These are phyloP conservation scores for Corymbia maculata DNA, from an alignment of 345 rosid species.

Conservation along the genomic window DNA sequence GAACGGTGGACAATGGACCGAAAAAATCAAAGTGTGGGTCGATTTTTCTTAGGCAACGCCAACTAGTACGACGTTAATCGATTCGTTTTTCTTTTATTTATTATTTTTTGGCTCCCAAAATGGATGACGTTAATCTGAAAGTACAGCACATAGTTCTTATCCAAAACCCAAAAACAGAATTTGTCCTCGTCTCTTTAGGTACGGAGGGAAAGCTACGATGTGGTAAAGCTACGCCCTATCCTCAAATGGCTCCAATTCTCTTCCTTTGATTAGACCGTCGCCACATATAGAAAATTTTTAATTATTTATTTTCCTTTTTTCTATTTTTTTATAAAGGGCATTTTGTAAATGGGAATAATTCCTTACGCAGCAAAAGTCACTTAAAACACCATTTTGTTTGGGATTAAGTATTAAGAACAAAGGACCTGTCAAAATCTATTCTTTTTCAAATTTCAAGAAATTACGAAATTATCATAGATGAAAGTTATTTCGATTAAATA, in stretches of 20 bases:
- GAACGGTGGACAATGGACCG: not conserved
- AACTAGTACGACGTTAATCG: not conserved
- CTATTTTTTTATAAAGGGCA: not conserved
- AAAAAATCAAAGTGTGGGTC: not conserved
- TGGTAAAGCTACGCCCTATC: not conserved
- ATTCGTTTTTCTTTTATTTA: not conserved
- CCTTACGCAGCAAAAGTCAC: not conserved
- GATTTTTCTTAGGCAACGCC: not conserved
- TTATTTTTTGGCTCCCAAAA: not conserved
- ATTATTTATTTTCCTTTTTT: not conserved
- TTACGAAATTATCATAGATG: not conserved
- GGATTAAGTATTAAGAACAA: not conserved
- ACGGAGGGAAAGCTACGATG: not conserved
- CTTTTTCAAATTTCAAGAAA: not conserved
- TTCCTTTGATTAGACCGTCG: not conserved
- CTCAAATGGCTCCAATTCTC: not conserved
- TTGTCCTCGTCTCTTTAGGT: not conserved
- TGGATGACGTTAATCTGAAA: not conserved
- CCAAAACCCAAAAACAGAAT: not conserved
- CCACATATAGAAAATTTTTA: not conserved
- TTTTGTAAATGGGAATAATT: not conserved
- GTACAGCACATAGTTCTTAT: not conserved
- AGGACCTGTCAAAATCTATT: not conserved
- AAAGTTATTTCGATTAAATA: not conserved
- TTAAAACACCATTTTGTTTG: not conserved